These are phyloP conservation scores for Xylariaceae sp. DNA, from an alignment of 2,329 filamentous ascomycete genomes.

Conservation along the genomic window DNA sequence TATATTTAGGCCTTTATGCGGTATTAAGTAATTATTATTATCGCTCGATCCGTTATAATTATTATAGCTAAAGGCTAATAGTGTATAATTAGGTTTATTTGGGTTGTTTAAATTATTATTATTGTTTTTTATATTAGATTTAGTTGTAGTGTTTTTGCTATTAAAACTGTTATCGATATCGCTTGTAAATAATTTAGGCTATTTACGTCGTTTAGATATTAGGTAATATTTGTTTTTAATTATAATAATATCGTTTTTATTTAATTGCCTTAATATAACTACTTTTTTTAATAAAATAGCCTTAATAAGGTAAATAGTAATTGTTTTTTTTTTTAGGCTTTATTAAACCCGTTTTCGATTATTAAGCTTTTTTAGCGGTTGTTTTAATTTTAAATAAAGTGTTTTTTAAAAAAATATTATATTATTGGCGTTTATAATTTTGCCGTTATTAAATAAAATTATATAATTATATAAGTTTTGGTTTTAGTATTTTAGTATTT, in stretches of 20 bases:
- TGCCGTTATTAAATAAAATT: conserved; percentile 3
- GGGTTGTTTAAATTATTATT: neutral
- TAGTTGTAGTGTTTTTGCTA: too few relatives aligned
- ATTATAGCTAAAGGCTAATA: neutral
- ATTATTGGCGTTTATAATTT: conserved; percentile 2
- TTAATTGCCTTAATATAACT: neutral
- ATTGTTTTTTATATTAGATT: too few relatives aligned
- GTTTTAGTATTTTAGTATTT: conserved; percentile 5
- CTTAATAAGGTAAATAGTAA: neutral
- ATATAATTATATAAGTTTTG: conserved; percentile 7
- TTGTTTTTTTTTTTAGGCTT: conserved; percentile 2
- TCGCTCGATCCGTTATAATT: neutral
- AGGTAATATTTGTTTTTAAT: neutral
- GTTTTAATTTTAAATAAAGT: conserved; percentile 1
- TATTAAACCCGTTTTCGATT: neutral
- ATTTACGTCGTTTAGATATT: neutral
- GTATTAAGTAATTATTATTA: neutral
- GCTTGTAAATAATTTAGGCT: too few relatives aligned
- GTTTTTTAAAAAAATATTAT: conserved; percentile 5
- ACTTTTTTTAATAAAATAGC: conserved; percentile 1
- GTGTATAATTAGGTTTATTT: neutral
- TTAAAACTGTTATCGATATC: too few relatives aligned
- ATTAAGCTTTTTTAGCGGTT: conserved; percentile 3
- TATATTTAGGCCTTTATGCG: neutral
- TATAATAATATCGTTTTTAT: conserved; percentile 4